Evolutionary conservation across 1,284 basidiomycete species (phyloP), one percentile per base, ranked within the genome.

Genomic region (Puccinia coronata): DNA sequence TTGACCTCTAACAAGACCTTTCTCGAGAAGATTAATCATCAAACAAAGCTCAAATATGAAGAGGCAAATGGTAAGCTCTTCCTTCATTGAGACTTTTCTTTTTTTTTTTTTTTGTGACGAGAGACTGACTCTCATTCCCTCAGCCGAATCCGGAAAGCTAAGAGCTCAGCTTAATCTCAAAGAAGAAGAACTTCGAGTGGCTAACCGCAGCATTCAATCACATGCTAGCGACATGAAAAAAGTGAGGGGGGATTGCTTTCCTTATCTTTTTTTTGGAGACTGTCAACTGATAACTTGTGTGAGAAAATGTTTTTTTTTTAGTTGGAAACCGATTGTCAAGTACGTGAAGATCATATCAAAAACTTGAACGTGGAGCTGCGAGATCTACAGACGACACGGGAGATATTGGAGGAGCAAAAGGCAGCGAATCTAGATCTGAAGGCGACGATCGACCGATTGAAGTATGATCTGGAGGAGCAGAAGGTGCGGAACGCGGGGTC

Each of bases 61-160:
- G 67, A 71, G 23, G 65, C 63, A 14, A 39, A 61, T 71, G 57
- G 77, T 80, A 23, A 59, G 77, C 31, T 23, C 28, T 47, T 1
- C 23, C 47, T 23, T 63, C 6, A 23, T 47, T 65, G 31, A 16
- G 23, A 39, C 39, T 49, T 61, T 31, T 63, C 12, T n/a, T n/a
- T 67, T 16, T 39, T 5, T 67, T n/a, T 9, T 20, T 67, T 9
- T 16, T 43, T n/a, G n/a, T n/a, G 4, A 6, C 12, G 5, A 28
- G 23, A 3, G 11, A 57, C n/a, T n/a, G 28, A n/a, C 23, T 61
- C 5, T 31, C 57, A 61, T 31, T 16, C 4, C 39, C 20, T 20
- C 36, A 80, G 78, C 57, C 34, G 78, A 80, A 80, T 72, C 61
- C n/a, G 78, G 65, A 39, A 80, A 80, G 65, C 59, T 72, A 14